Evolutionary conservation across 306 rosid genomes (phyloP).

Genomic region (Acmispon strigosus): DNA sequence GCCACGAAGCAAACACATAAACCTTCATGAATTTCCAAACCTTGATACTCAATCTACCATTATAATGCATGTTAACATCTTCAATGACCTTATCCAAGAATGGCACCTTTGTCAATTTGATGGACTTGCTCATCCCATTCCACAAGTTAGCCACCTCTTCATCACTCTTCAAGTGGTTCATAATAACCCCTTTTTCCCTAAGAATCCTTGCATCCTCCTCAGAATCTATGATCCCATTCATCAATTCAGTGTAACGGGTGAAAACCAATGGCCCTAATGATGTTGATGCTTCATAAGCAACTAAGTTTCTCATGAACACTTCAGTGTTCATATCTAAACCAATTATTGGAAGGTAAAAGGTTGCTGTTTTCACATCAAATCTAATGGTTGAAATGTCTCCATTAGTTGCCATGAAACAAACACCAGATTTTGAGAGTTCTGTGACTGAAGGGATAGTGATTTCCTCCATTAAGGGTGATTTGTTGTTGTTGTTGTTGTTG

Average conservation of each 20-base stretch:
- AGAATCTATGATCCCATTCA: constrained; percentile 82
- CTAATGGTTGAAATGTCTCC: constrained; percentile 46
- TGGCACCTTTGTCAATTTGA: constrained; percentile 70
- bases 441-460: constrained; percentile 67
- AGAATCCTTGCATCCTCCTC: constrained; percentile 69
- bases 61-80: constrained; percentile 63
- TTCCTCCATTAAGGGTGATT: constrained; percentile 61
- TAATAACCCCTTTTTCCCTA: constrained; percentile 55
- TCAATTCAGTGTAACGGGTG: constrained; percentile 66
- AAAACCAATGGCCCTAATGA: constrained; percentile 60
- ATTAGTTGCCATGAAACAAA: constrained; percentile 38
- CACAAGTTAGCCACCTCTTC: constrained; percentile 61
- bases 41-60: constrained; percentile 53
- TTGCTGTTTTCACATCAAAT: constrained; percentile 42
- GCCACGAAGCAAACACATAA: constrained; percentile 68
- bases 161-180: constrained; percentile 72
- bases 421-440: constrained; percentile 50
- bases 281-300: constrained; percentile 77
- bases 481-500: constrained; percentile 34
- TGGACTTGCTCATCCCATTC: constrained; percentile 87
- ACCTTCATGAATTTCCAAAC: constrained; percentile 38
- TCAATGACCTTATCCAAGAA: constrained; percentile 75
- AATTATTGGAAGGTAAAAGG: constrained; percentile 56
- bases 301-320: constrained; percentile 59
- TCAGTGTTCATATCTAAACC: constrained; percentile 47